phyloP scores from a whole-genome alignment of 768 basidiomycete species.

The Mycena chlorophos region DNA sequence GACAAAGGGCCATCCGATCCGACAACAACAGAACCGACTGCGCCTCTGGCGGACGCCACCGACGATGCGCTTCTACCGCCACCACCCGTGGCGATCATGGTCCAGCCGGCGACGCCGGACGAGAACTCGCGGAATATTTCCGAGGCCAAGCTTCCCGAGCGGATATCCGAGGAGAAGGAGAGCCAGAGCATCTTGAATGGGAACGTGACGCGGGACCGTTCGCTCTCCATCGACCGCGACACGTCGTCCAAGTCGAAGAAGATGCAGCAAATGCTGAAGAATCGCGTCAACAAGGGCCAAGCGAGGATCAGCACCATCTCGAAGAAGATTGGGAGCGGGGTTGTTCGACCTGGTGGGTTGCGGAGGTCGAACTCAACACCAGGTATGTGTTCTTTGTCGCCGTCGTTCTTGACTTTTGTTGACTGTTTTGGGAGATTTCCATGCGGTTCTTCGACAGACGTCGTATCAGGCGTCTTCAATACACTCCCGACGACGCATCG shows the following conservation, averaged over 20 bases:
- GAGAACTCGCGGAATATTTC: constrained; percentile 25
- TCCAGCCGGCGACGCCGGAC: constrained; percentile 63
- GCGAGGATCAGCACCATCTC: constrained; percentile 75
- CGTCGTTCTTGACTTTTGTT: background rate
- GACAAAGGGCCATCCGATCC: constrained; percentile 14
- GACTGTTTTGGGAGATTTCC: constrained; percentile 55
- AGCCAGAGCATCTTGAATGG: constrained; percentile 14
- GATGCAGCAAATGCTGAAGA: constrained; percentile 73
- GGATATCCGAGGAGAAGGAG: constrained; percentile 12
- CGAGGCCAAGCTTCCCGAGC: constrained; percentile 8
- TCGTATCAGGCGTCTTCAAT: constrained; percentile 79
- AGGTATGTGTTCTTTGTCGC: constrained; percentile 44
- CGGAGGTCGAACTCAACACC: constrained; percentile 69
- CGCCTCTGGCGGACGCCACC: constrained; percentile 5
- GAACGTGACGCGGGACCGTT: constrained; percentile 30
- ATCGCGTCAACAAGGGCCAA: constrained; percentile 71
- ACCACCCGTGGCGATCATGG: constrained; percentile 51
- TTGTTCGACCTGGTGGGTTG: constrained; percentile 54
- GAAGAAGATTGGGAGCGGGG: constrained; percentile 72
- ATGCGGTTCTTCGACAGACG: constrained; percentile 59
- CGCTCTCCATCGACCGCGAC: constrained; percentile 40
- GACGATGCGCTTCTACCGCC: constrained; percentile 19
- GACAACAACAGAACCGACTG: background rate
- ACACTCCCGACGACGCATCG: constrained; percentile 69
- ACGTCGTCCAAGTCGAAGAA: constrained; percentile 67